A percentile compares a stretch with the other conserved stretches of the same genome.
phyloP scores from a whole-genome alignment of 345 rosid species.

The Brassica napus region DNA sequence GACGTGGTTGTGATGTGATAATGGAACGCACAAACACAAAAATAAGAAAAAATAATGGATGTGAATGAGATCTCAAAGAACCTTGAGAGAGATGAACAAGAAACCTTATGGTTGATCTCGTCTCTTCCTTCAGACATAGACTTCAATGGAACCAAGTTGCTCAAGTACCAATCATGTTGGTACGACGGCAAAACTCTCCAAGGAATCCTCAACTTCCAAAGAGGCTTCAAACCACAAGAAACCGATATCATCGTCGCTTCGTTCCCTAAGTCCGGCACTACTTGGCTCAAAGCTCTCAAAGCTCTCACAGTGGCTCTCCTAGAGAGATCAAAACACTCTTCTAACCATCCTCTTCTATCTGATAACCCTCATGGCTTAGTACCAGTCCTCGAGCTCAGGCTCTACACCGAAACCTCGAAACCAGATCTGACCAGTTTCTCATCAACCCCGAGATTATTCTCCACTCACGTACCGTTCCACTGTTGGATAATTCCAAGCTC shows the following conservation, averaged over 20 bases:
- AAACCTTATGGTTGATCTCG: slow-evolving; percentile 20
- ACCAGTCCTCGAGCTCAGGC: slow-evolving; percentile 9
- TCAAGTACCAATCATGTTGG: slow-evolving; percentile 47
- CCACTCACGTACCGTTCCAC: slow-evolving; percentile 33
- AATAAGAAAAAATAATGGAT: not conserved
- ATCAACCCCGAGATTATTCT: slow-evolving; percentile 24
- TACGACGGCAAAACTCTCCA: slow-evolving; percentile 5
- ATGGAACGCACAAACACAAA: not conserved
- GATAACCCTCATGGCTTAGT: slow-evolving; percentile 25
- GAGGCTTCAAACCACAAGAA: slow-evolving; percentile 33
- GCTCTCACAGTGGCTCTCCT: slow-evolving; percentile 41
- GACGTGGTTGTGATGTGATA: not conserved
- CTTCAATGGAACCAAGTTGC: slow-evolving; percentile 47
- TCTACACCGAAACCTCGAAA: not conserved
- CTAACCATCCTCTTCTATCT: slow-evolving; percentile 17
- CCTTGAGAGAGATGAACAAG: slow-evolving; percentile 15
- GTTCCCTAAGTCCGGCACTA: slow-evolving; percentile 57
- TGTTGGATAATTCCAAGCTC: too few species aligned
- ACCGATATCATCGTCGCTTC: slow-evolving; percentile 50
- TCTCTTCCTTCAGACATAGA: slow-evolving; percentile 48
- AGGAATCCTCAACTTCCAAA: slow-evolving; percentile 45
- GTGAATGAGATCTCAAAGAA: slow-evolving; percentile 1
- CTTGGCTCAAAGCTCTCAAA: slow-evolving; percentile 61
- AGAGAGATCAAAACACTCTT: slow-evolving; percentile 6
- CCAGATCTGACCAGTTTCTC: slow-evolving; percentile 1